A percentile compares a stretch with the other conserved stretches of the same genome.
These are phyloP conservation scores for Lyophyllum atratum DNA, from an alignment of 768 basidiomycete genomes.

Conservation along the genomic window DNA sequence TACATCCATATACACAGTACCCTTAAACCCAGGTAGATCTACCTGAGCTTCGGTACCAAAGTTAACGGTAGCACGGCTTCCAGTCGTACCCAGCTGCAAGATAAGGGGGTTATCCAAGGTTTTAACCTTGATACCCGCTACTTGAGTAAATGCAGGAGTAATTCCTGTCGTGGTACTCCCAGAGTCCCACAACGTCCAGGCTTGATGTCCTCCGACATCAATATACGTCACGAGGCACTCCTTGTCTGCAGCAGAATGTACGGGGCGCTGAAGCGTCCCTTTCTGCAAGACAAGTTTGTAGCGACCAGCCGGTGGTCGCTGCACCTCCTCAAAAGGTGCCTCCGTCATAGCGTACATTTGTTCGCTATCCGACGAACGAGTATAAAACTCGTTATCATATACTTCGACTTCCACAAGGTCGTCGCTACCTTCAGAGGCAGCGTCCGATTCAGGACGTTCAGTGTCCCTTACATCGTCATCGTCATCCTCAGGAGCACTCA, in stretches of 20 bases:
- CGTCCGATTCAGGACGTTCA: neutral
- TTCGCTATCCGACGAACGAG: neutral
- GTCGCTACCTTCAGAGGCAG: neutral
- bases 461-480: neutral
- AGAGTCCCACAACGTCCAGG: constrained; percentile 20
- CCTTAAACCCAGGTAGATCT: constrained; percentile 1
- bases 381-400: neutral
- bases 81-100: constrained; percentile 12
- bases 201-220: neutral
- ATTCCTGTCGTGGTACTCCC: constrained; percentile 22
- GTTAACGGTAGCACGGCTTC: constrained; percentile 30
- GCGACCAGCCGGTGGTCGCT: neutral
- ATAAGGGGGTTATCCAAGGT: constrained; percentile 14
- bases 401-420: neutral
- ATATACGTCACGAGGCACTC: neutral
- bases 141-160: constrained; percentile 14
- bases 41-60: constrained; percentile 23
- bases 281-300: neutral
- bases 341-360: neutral
- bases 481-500: neutral
- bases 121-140: constrained; percentile 10
- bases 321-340: neutral
- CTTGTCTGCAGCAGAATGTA: neutral
- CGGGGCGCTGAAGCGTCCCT: neutral
- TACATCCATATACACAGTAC: constrained; percentile 29